Percentiles rank a stretch among this genome's conserved stretches.
Evolutionary conservation across 306 rosid species (phyloP).

Genomic region (Dicorynia guianensis): DNA sequence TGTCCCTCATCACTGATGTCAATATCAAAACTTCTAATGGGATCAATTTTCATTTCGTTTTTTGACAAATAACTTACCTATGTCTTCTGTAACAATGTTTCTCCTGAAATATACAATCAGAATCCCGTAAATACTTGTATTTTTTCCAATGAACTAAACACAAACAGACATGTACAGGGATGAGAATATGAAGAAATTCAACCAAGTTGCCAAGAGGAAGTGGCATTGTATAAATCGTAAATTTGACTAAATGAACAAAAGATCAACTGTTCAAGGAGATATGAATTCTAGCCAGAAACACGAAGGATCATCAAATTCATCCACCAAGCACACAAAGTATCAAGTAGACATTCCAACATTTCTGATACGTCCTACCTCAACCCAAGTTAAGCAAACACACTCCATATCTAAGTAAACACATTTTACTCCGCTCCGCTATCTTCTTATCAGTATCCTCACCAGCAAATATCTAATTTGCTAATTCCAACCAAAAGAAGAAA

Average conservation of each 20-base stretch:
- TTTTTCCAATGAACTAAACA: slow-evolving; percentile 1
- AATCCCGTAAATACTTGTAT: slow-evolving; percentile 30
- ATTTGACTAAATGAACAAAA: background rate
- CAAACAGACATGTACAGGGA: slow-evolving; percentile 12
- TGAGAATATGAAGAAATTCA: slow-evolving; percentile 1
- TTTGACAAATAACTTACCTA: slow-evolving; percentile 85
- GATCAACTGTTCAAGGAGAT: background rate
- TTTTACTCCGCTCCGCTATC: no score
- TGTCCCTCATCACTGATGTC: slow-evolving; percentile 31
- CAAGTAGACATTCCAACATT: background rate
- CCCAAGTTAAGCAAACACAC: no score
- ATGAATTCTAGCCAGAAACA: background rate
- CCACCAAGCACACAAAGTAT: background rate
- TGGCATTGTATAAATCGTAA: background rate
- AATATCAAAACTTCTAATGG: slow-evolving; percentile 36
- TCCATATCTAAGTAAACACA: no score
- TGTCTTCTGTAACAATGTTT: slow-evolving; percentile 91
- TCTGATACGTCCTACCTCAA: no score
- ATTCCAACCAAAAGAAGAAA: background rate
- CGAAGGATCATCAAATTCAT: background rate
- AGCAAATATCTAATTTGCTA: background rate
- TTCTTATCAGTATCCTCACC: background rate
- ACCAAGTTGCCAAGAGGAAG: background rate
- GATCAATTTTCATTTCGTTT: slow-evolving; percentile 56
- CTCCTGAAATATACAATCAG: slow-evolving; percentile 65